These are phyloP conservation scores for Russula ochroleuca DNA, from an alignment of 768 basidiomycete genomes.

Conservation along the genomic window DNA sequence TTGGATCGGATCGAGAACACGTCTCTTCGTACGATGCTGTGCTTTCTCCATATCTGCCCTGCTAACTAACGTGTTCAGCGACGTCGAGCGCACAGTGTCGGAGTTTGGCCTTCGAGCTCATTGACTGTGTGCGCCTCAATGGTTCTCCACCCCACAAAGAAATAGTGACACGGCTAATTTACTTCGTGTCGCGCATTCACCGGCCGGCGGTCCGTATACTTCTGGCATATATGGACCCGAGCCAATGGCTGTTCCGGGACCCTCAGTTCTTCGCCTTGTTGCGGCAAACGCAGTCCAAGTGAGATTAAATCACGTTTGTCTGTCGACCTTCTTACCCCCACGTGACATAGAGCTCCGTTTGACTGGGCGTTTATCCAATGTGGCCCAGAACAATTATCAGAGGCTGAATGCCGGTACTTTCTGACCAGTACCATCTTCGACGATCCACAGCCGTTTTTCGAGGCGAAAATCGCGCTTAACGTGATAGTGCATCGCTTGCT, in stretches of 20 bases:
- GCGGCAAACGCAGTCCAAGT: slow-evolving; percentile 8
- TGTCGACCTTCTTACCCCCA: neutral
- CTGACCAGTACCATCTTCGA: slow-evolving; percentile 14
- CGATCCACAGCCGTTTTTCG: slow-evolving; percentile 7
- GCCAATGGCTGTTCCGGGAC: slow-evolving; percentile 39
- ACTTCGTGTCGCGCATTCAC: slow-evolving; percentile 41
- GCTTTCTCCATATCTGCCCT: neutral
- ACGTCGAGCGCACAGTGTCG: slow-evolving; percentile 35
- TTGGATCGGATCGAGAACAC: slow-evolving; percentile 42
- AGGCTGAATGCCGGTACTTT: slow-evolving; percentile 12
- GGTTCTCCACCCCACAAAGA: slow-evolving; percentile 35
- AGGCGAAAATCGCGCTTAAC: slow-evolving; percentile 18
- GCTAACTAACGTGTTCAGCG: slow-evolving; percentile 34
- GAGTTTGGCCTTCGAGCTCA: slow-evolving; percentile 48
- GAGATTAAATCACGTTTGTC: neutral
- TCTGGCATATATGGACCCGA: slow-evolving; percentile 43
- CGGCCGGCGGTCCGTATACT: slow-evolving; percentile 42
- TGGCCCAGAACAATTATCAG: slow-evolving; percentile 12
- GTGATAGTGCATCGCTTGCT: slow-evolving; percentile 8
- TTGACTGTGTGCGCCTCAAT: slow-evolving; percentile 60
- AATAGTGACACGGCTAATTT: slow-evolving; percentile 42
- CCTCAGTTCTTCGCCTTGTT: slow-evolving; percentile 5
- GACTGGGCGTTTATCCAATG: slow-evolving; percentile 21
- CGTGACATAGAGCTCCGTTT: slow-evolving; percentile 14
- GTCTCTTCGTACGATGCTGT: slow-evolving; percentile 44